Base-by-base conservation (phyloP, 2,329 filamentous ascomycete genomes). In the Dothistroma pini region DNA sequence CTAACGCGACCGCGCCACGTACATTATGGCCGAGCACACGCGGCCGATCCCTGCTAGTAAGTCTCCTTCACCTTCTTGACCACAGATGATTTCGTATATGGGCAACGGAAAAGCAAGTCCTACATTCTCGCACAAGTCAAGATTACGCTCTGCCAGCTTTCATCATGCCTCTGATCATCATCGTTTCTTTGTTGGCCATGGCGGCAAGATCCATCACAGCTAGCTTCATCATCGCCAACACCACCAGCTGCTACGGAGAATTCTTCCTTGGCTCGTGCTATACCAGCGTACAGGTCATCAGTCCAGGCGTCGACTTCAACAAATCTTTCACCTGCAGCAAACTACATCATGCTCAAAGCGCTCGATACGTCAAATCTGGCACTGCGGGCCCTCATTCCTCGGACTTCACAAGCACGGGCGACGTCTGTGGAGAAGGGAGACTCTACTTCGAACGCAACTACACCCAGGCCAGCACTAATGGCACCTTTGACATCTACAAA, bases 141-240 rank as follows among this genome's bases (percentile, higher is more conserved):
- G 4, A 5, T 44, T n/a, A 29, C 19, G 16, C 10, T 10, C 22
- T 29, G 6, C 16, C 10, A 14, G 5, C 21, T 11, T 25, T n/a
- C 48, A 51, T 1, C 19, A 51, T 51, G 48, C 21, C 19, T 51
- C 35, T 16, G 1, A 29, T 35, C 31, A 14, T 10, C 48, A 51
- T 16, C 48, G 3, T n/a, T 29, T 12, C 19, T 31, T 51, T 53
- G 6, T 53, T 32, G 51, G 31, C 31, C 31, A 16, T 53, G 4
- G 31, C 31, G 6, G n/a, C 31, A 11, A 53, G 16, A 21, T 35
- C 6, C 11, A n/a, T 29, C 51, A 53, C 12, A 0, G 59, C 62
- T 29, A 60, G 61, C 44, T 64, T 62, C 54, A 54, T 64, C 54
- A 60, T 62, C 49, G 62, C 62, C 53, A 62, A 64, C 49, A 64